Base-by-base conservation (phyloP, 169 alveolate genomes). In the Plasmodium inui region DNA sequence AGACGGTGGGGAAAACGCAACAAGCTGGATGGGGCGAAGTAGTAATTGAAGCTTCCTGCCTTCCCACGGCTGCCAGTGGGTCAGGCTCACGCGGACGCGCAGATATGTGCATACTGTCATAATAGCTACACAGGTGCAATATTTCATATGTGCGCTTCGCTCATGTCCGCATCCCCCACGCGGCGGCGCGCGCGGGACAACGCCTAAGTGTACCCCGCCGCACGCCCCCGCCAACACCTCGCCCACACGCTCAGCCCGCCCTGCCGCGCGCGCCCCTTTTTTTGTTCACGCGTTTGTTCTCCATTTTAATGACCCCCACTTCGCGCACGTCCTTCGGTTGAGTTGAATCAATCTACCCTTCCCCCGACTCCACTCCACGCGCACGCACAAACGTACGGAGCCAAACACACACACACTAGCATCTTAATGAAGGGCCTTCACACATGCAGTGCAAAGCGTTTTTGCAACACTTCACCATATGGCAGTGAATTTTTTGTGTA, bases 201-300 rank as follows among this genome's bases (percentile, higher is more conserved):
- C 74, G 74, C 74, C 74, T 61, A 26, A 61, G 74, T 61, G 74
- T 61, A 19, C 74, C 32, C 74, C 74, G 14, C 74, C n/a, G 37
- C 76, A 5, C n/a, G 34, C 41, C 30, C 32, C 61, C 26, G 22
- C 61, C 19, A 50, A 46, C 57, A 46, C n/a, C 0, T 46, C n/a
- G 57, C 44, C 44, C 1, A 37, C 44, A 37, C 44, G 44, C 6
- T 37, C 44, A 10, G 7, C 17, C 57, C 61, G 2, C 61, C 61
- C 61, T 50, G 61, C 17, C 5, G 61, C 22, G 61, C 19, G 22
- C 61, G 61, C 22, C 26, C 32, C 30, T 79, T 41, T 79, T 79
- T 79, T 79, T 79, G 72, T 79, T 79, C 32, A 34, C 72, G 10
- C 84, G 84, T 79, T 79, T 79, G 84, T 79, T 79, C 9, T 26